Evolutionary conservation across 306 rosid genomes (phyloP).

Genomic region (Sophora flavescens): DNA sequence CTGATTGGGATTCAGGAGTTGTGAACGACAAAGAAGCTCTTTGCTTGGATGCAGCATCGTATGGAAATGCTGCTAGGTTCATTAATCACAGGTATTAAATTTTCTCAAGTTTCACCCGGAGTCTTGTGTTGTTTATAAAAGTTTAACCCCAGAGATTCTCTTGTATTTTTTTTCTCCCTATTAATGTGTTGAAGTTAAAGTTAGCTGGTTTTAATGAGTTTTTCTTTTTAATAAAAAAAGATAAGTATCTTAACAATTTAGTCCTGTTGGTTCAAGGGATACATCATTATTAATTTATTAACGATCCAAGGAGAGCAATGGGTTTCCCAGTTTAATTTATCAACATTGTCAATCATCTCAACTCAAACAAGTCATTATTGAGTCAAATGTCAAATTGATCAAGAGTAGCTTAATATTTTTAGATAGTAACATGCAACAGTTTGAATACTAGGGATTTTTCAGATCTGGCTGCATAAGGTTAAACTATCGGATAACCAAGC

Average conservation of each 20-base stretch:
- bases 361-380: conserved; percentile 31
- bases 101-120: conserved; percentile 31
- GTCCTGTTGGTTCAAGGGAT: background rate
- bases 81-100: conserved; percentile 86
- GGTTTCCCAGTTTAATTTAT: conserved; percentile 2
- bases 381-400: conserved; percentile 25
- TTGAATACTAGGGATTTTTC: background rate
- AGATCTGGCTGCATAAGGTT: background rate
- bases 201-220: background rate
- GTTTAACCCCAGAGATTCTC: conserved; percentile 1
- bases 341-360: background rate
- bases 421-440: background rate
- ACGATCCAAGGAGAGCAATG: background rate
- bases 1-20: conserved; percentile 71
- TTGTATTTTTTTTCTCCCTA: background rate
- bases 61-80: conserved; percentile 88
- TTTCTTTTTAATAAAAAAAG: background rate
- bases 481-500: background rate
- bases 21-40: conserved; percentile 75
- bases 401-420: background rate
- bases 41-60: conserved; percentile 85
- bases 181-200: conserved; percentile 10
- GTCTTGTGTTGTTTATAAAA: conserved; percentile 14
- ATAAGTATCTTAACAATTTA: background rate
- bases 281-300: background rate